Evolutionary conservation across 2,329 filamentous ascomycete species (phyloP).

Genomic region (Fusarium sp.): DNA sequence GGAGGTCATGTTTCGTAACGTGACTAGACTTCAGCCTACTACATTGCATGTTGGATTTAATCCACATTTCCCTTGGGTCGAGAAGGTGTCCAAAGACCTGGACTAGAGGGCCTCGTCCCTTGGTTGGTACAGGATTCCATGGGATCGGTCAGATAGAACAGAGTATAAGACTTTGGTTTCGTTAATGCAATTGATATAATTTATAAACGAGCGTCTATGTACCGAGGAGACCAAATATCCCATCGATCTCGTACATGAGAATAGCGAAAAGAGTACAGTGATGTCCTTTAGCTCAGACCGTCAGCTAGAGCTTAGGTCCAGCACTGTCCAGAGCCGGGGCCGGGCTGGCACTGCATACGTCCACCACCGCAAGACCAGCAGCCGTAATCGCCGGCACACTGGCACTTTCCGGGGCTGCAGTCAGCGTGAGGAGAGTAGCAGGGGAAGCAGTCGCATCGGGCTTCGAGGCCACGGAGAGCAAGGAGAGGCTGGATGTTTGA

Average conservation of each 20-base stretch:
- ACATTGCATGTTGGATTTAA: not conserved
- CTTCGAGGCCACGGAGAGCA: constrained; percentile 16
- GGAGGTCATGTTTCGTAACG: not conserved
- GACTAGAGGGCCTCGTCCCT: not conserved
- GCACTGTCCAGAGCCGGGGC: constrained; percentile 13
- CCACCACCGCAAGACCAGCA: constrained; percentile 20
- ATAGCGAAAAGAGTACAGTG: not conserved
- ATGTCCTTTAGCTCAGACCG: not conserved
- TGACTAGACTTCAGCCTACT: not conserved
- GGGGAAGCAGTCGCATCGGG: constrained; percentile 14
- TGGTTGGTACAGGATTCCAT: not conserved
- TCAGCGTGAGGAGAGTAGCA: constrained; percentile 20
- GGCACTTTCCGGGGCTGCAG: constrained; percentile 5
- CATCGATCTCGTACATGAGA: not conserved
- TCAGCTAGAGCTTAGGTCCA: not conserved
- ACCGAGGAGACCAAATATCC: not conserved
- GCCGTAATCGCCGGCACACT: constrained; percentile 14
- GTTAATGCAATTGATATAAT: not conserved
- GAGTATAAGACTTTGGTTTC: not conserved
- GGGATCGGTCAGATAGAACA: not conserved
- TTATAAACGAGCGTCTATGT: not conserved
- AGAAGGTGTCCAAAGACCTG: not conserved
- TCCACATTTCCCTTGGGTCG: not conserved
- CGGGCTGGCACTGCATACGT: constrained; percentile 8
- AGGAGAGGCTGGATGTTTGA: not conserved